Evolutionary conservation across 1,284 basidiomycete species (phyloP).

Genomic region (Pseudozyma thailandica): DNA sequence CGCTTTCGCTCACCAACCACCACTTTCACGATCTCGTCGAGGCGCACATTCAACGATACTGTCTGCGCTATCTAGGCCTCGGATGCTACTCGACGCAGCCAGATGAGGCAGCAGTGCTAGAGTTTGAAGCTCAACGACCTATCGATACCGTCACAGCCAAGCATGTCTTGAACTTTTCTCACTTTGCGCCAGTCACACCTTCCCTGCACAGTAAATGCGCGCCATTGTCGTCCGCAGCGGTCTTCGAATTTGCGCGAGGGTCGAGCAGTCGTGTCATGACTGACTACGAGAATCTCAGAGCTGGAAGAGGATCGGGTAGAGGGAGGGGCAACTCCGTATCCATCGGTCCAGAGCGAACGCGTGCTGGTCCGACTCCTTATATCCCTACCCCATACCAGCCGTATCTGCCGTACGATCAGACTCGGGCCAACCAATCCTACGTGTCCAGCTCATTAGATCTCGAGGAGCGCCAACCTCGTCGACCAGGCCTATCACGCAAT

Average conservation of each 20-base stretch:
- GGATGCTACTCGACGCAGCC: conserved; percentile 15
- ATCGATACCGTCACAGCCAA: conserved; percentile 61
- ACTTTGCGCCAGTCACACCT: conserved; percentile 33
- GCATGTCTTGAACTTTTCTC: conserved; percentile 51
- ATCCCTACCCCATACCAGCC: conserved; percentile 33
- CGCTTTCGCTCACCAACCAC: conserved; percentile 40
- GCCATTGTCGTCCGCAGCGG: conserved; percentile 16
- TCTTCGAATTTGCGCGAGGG: conserved; percentile 30
- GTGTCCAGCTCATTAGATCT: conserved; percentile 42
- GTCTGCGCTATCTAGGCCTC: conserved; percentile 33
- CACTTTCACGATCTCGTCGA: conserved; percentile 50
- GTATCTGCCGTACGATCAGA: conserved; percentile 35
- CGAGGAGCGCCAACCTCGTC: conserved; percentile 8
- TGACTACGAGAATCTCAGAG: conserved; percentile 19
- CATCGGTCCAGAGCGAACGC: conserved; percentile 16
- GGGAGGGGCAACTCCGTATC: conserved; percentile 23
- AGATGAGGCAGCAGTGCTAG: conserved; percentile 23
- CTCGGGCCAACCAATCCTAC: conserved; percentile 9
- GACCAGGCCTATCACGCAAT: conserved; percentile 21
- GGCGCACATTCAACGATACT: conserved; percentile 44
- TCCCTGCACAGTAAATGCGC: conserved; percentile 8
- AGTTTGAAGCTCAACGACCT: conserved; percentile 58
- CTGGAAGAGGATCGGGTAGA: conserved; percentile 9
- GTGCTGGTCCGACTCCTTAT: conserved; percentile 6
- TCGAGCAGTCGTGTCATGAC: conserved; percentile 24